Base-by-base conservation (phyloP, 352 stramenopile genomes). In the Globisporangium alternatum region DNA sequence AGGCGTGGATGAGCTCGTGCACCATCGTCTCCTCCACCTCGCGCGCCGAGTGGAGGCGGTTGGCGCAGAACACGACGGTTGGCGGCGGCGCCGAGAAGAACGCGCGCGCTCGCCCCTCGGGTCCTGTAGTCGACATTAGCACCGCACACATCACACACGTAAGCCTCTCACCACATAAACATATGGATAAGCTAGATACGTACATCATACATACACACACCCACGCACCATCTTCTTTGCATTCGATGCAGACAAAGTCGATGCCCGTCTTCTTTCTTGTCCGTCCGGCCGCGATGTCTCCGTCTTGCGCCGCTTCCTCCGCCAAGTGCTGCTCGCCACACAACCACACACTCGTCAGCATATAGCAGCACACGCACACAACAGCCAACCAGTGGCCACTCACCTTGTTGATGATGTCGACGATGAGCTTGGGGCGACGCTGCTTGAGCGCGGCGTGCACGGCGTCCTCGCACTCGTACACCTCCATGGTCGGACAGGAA, bases 21-120 rank as follows among this genome's bases (percentile, higher is more conserved):
- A 94, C 83, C 71, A 94, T 86, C 3, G 85, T 90, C 58, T 94
- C 86, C 62, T 92, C 80, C 30, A 94, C 83, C 62, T 94, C 86
- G 4, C 75, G 74, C 2, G 69, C 62, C 28, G 86, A 93, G 61
- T 90, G 77, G 44, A 94, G 66, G 10, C 86, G 78, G 55, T 94
- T 94, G 41, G 86, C 86, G 53, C 86, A 94, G 51, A 94, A 90
- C 44, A 94, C 86, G 56, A 94, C 75, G 3, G 86, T 91, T 60
- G 85, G 83, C 9, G 86, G 86, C 5, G 86, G 86, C 41, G 86
- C 84, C 5, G 86, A 91, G 76, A 94, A 94, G 71, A 94, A 94
- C 21, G 83, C 86, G 31, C 86, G 83, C 8, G 86, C 86, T 49
- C 81, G 78, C 43, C 83, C 83, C 67, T 94, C 86, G 1, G 85